Conservation (phyloP, 2,329 filamentous ascomycete species). For the Immersiporthe knoxdaviesiana region DNA sequence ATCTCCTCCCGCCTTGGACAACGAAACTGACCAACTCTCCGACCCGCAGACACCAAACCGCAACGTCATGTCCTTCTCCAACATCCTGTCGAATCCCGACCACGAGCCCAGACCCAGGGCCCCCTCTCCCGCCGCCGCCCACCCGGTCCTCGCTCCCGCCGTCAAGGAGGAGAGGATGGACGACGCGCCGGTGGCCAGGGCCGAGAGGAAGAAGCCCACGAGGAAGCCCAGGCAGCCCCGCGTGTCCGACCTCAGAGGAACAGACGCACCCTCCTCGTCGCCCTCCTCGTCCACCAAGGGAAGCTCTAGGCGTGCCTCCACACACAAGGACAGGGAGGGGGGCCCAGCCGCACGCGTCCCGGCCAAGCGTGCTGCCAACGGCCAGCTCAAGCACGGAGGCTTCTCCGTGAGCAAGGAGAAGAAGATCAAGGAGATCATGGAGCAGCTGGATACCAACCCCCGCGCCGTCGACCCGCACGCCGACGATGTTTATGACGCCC, state of each 20-base stretch:
- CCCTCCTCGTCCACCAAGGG: conserved; percentile 52
- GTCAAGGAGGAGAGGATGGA: conserved; percentile 30
- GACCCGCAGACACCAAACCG: conserved; percentile 67
- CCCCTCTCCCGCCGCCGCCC: conserved; percentile 15
- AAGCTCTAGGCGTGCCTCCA: conserved; percentile 52
- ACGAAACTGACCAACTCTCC: conserved; percentile 15
- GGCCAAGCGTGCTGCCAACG: conserved; percentile 64
- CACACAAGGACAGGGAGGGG: conserved; percentile 47
- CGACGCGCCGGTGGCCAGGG: conserved; percentile 31
- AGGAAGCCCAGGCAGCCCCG: conserved; percentile 51
- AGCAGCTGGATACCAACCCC: conserved; percentile 44
- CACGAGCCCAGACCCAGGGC: conserved; percentile 59
- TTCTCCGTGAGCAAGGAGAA: conserved; percentile 65
- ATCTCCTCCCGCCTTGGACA: neutral
- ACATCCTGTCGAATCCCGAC: conserved; percentile 83
- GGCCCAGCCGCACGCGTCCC: conserved; percentile 48
- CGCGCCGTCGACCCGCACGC: conserved; percentile 48
- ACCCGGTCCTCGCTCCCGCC: conserved; percentile 15
- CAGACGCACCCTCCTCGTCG: conserved; percentile 49
- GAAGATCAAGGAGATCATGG: conserved; percentile 69
- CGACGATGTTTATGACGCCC: conserved; percentile 48
- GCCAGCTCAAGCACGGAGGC: conserved; percentile 52
- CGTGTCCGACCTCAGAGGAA: conserved; percentile 54
- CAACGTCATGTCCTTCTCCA: conserved; percentile 90
- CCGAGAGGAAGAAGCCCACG: conserved; percentile 41